A percentile compares a stretch with the other conserved stretches of the same genome.
These are phyloP conservation scores for Berkeleyomyces basicola DNA, from an alignment of 2,329 filamentous ascomycete species.

Conservation along the genomic window DNA sequence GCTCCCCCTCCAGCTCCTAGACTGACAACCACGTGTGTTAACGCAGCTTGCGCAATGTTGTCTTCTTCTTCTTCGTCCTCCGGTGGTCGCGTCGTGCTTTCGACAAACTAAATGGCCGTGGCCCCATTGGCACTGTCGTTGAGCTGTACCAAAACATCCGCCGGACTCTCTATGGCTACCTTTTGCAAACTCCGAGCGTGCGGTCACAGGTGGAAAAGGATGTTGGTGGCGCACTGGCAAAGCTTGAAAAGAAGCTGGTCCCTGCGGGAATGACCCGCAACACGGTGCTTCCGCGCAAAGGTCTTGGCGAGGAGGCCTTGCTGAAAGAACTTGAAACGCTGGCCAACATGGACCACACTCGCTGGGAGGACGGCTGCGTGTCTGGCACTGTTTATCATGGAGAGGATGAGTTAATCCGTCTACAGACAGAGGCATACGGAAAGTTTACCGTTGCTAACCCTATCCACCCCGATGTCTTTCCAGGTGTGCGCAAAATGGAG, in stretches of 20 bases:
- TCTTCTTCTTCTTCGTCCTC: constrained; percentile 78
- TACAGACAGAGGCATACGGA: constrained; percentile 86
- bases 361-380: constrained; percentile 92
- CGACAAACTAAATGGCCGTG: constrained; percentile 78
- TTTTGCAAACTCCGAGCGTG: constrained; percentile 75
- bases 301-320: constrained; percentile 65
- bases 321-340: constrained; percentile 64
- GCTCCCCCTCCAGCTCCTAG: neutral
- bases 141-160: constrained; percentile 58
- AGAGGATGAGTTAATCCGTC: constrained; percentile 59
- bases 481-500: constrained; percentile 97
- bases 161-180: constrained; percentile 64
- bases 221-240: constrained; percentile 60
- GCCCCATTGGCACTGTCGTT: constrained; percentile 59
- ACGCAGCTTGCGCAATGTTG: constrained; percentile 61
- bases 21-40: neutral
- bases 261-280: constrained; percentile 56
- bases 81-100: constrained; percentile 66
- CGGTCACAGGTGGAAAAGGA: constrained; percentile 73
- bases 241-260: constrained; percentile 72
- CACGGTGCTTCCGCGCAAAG: constrained; percentile 62
- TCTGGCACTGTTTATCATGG: constrained; percentile 95
- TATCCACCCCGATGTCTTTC: constrained; percentile 96
- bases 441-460: constrained; percentile 93
- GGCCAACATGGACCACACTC: constrained; percentile 76